These are phyloP conservation scores for Pseudonectria foliicola DNA, from an alignment of 2,329 filamentous ascomycete genomes.

Conservation along the genomic window DNA sequence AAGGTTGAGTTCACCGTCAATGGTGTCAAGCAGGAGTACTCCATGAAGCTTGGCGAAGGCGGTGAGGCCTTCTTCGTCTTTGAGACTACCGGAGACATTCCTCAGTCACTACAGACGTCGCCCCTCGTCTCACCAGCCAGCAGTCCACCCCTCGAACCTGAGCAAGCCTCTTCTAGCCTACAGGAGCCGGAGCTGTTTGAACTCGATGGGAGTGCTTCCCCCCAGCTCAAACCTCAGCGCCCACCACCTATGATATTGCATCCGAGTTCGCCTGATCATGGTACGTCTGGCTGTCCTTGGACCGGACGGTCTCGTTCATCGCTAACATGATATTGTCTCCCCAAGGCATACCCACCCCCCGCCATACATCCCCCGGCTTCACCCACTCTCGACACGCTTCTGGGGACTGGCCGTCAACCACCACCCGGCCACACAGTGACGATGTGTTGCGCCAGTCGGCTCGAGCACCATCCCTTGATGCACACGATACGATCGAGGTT, in stretches of 20 bases:
- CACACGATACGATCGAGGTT: constrained; percentile 18
- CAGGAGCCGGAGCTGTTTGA: constrained; percentile 66
- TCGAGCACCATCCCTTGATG: constrained; percentile 23
- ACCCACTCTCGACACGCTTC: constrained; percentile 38
- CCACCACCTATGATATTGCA: constrained; percentile 39
- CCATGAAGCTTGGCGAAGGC: constrained; percentile 97
- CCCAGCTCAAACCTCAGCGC: constrained; percentile 27
- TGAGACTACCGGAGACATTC: constrained; percentile 85
- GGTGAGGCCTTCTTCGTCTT: constrained; percentile 99
- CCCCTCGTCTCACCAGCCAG: constrained; percentile 84
- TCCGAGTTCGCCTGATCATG: constrained; percentile 21
- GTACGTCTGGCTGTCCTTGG: constrained; percentile 14
- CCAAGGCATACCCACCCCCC: constrained; percentile 42
- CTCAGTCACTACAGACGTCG: constrained; percentile 89
- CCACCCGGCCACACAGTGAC: constrained; percentile 46
- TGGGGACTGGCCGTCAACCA: constrained; percentile 42
- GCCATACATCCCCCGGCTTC: constrained; percentile 46
- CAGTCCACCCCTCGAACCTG: constrained; percentile 61
- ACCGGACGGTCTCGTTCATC: not conserved
- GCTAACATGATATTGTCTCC: constrained; percentile 4
- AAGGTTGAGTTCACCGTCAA: constrained; percentile 99
- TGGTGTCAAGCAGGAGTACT: constrained; percentile 80
- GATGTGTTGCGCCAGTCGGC: constrained; percentile 44
- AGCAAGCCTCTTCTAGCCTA: constrained; percentile 32
- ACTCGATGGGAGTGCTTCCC: constrained; percentile 41